Base-by-base conservation (phyloP, 495 filamentous ascomycete genomes). In the Penicillium lagena region DNA sequence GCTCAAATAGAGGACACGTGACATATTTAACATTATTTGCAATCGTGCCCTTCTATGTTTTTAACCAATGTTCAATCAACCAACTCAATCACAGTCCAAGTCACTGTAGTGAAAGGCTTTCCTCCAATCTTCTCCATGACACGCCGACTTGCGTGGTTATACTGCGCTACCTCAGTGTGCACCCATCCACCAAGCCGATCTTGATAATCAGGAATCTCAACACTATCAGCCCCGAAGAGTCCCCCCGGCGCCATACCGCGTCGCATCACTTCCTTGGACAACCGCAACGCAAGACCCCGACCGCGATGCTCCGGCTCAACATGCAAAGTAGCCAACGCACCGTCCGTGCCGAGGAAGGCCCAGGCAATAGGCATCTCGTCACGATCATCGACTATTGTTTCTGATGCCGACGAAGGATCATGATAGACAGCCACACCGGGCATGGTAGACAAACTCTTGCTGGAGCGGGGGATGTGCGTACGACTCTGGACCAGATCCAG, bases 111-210 rank as follows among this genome's bases (percentile, higher is more conserved):
- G 34, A 55, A 49, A 8, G 67, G 49, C 49, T 50, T 45, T 6
- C 68, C 68, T 4, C 76, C 76, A 38, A 77, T 40, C 51, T 66
- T 69, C 49, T 66, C 67, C 67, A 77, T 77, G 2, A 79, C 73
- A 30, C 69, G 66, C 35, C 64, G 55, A 62, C 76, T 77, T 11
- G 58, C 71, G 36, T 35, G 29, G 60, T 79, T 78, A 34, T 51
- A 58, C 43, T 45, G 55, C 11, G 63, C 57, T 29, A 77, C 70
- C 51, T 78, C 72, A 11, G 68, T 57, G 64, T 76, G 70, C 31
- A 60, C 63, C 69, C 65, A 75, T 12, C 44, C 45, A 3, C 40
- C 51, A 8, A 52, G 32, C 1, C 11, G 39, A 3, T 44, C 12
- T 41, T 43, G 29, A 13, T 13, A n/a, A 46, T 54, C 50, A 35